Evolutionary conservation across 2,329 filamentous ascomycete genomes (phyloP), one percentile per base, ranked within the genome.

Genomic region (Pseudogymnoascus destructans): DNA sequence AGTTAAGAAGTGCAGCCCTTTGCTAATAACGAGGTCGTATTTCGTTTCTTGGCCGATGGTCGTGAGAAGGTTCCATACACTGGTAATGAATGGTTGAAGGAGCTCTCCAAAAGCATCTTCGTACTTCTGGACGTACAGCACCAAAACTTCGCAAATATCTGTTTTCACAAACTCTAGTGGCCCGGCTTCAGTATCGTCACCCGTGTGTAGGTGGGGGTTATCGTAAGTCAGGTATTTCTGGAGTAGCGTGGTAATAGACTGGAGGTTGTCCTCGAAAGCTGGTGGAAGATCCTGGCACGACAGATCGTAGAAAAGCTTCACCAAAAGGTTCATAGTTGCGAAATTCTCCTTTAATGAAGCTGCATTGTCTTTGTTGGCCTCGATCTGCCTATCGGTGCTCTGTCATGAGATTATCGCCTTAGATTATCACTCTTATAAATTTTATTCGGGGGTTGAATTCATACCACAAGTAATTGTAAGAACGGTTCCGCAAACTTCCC

Each of bases 211-310:
- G 10, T 90, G 71, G n/a, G 84, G 77, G 71, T 95, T 96, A 65
- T 89, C 81, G 72, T 95, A 98, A 17, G 82, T 84, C 58, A 98
- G 79, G 71, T 98, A 98, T 72, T 95, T 97, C 73, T 95, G 86
- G 13, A 97, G 78, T 11, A 97, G 77, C 19, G 79, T 76, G 15
- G 88, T 86, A 63, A 98, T 87, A 62, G 81, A 81, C 54, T 77
- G 73, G 17, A 98, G 79, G 68, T 95, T 87, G 63, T 95, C 86
- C 75, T 98, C 93, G 70, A 98, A 95, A 65, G 93, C 85, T 1
- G 92, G 91, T 13, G 93, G 90, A 65, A 98, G 79, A 71, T 98
- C 93, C 70, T 98, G 95, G 69, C 86, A 95, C n/a, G 91, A 96
- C 57, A 98, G 82, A 72, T 98, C 95, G 74, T 93, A 93, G 69